Evolutionary conservation across 2,329 filamentous ascomycete genomes (phyloP), one percentile per base, ranked within the genome.

Genomic region (Coniochaeta sp.): DNA sequence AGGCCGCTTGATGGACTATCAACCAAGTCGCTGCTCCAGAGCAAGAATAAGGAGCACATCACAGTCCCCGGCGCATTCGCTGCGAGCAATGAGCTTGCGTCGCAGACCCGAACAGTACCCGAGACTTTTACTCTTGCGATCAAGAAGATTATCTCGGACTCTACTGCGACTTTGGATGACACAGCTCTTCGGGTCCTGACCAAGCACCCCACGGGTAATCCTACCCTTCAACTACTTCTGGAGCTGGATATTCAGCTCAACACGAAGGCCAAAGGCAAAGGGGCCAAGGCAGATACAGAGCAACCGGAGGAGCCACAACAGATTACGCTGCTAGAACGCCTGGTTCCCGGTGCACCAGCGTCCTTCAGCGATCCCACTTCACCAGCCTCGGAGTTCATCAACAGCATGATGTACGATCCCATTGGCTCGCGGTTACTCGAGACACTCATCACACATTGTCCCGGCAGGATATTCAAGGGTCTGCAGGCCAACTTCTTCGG

Each of bases 381-480:
- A 30, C 86, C 85, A 48, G 87, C 88, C 4, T 79, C 82, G 10
- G 75, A 79, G 14, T 96, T 97, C 64, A 79, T 97, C 64, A 91
- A 88, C 61, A 85, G 87, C 52, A 81, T 97, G 64, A 76, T 96
- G 24, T 97, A 96, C 67, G 91, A 97, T 63, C 78, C 87, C 1
- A 85, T 97, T 49, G 94, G 94, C 14, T 96, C 92, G 3, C 86
- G 92, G 42, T 76, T 99, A 2, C 77, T 97, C 20, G 94, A 99
- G 71, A 89, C 86, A 0, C 85, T 99, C 56, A 81, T 96, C 56
- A 80, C 84, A 24, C 79, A 87, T 63, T 83, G 86, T 14, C 91
- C 94, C 0, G 91, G 89, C 40, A 96, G 94, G 69, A 71, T 91
- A 30, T 99, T 97, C 80, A 96, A 96, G 68, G 81, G 83, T 13